These are phyloP conservation scores for Monosporascus sp. DNA, from an alignment of 2,329 filamentous ascomycete species.

Conservation along the genomic window DNA sequence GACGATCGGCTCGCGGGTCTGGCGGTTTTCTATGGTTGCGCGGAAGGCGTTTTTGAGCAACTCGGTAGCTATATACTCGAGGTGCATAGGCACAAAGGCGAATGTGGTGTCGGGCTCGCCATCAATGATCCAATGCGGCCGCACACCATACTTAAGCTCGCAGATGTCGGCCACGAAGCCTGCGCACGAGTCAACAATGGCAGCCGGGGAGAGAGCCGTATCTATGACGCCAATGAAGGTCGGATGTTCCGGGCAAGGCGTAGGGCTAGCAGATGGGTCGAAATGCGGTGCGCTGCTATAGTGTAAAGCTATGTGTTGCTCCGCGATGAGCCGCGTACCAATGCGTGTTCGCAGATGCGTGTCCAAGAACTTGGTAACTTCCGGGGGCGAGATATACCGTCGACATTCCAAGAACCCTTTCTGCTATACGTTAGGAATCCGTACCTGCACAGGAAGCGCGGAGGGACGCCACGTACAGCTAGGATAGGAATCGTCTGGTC, in stretches of 20 bases:
- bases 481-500: slow-evolving; percentile 90
- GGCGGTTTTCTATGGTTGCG: slow-evolving; percentile 81
- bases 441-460: neutral
- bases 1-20: slow-evolving; percentile 74
- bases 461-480: slow-evolving; percentile 35
- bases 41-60: slow-evolving; percentile 95
- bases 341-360: slow-evolving; percentile 91
- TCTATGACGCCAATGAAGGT: slow-evolving; percentile 95
- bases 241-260: slow-evolving; percentile 44
- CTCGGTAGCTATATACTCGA: slow-evolving; percentile 97
- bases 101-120: slow-evolving; percentile 85
- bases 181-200: slow-evolving; percentile 77
- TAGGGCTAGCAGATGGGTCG: slow-evolving; percentile 45
- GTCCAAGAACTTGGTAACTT: slow-evolving; percentile 90
- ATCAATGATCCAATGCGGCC: slow-evolving; percentile 74
- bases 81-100: slow-evolving; percentile 88
- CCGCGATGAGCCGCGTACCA: slow-evolving; percentile 86
- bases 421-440: neutral
- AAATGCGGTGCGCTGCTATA: slow-evolving; percentile 64
- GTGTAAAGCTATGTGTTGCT: slow-evolving; percentile 94
- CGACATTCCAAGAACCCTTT: slow-evolving; percentile 89
- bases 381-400: slow-evolving; percentile 74
- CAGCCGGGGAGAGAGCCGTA: slow-evolving; percentile 75
- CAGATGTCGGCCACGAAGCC: slow-evolving; percentile 93
- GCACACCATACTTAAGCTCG: slow-evolving; percentile 88